Percentiles rank a stretch among this genome's conserved stretches.
These are phyloP conservation scores for Umbelopsis vinacea DNA, from an alignment of 192 early-diverging fungal species.

Conservation along the genomic window DNA sequence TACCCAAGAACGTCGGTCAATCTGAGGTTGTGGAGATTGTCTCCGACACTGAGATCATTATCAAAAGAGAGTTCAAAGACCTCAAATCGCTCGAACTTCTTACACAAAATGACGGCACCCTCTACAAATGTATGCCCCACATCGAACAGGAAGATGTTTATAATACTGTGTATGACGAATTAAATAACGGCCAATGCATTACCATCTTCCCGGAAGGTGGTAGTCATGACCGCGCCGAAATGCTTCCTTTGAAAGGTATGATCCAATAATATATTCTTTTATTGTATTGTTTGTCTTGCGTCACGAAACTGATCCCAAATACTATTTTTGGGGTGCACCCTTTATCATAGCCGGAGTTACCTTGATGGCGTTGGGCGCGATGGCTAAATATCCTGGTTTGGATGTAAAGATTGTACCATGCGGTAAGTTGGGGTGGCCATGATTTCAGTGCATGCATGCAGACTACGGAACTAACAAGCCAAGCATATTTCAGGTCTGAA, in stretches of 20 bases:
- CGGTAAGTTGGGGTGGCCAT: conserved; percentile 33
- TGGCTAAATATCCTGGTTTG: conserved; percentile 80
- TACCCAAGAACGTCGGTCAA: conserved; percentile 63
- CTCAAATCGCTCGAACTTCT: conserved; percentile 65
- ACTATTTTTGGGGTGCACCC: neutral
- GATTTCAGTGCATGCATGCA: too few relatives aligned
- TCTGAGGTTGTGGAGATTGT: conserved; percentile 78
- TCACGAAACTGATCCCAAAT: neutral
- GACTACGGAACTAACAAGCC: too few relatives aligned
- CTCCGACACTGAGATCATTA: conserved; percentile 79
- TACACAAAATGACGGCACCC: conserved; percentile 58
- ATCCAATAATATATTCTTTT: neutral
- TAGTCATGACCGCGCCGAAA: conserved; percentile 94
- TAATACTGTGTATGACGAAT: conserved; percentile 75
- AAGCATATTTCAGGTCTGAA: conserved; percentile 65
- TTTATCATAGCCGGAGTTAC: conserved; percentile 67
- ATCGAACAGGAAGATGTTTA: conserved; percentile 92
- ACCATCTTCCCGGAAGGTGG: conserved; percentile 99
- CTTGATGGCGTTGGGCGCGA: conserved; percentile 88
- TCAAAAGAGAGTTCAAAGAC: conserved; percentile 81
- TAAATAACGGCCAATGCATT: conserved; percentile 77
- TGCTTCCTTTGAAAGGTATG: conserved; percentile 92
- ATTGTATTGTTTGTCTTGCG: conserved; percentile 5
- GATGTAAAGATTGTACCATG: conserved; percentile 94
- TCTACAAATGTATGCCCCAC: conserved; percentile 77